Conservation (phyloP, 2,329 filamentous ascomycete species). For the Claviceps fusiformis region DNA sequence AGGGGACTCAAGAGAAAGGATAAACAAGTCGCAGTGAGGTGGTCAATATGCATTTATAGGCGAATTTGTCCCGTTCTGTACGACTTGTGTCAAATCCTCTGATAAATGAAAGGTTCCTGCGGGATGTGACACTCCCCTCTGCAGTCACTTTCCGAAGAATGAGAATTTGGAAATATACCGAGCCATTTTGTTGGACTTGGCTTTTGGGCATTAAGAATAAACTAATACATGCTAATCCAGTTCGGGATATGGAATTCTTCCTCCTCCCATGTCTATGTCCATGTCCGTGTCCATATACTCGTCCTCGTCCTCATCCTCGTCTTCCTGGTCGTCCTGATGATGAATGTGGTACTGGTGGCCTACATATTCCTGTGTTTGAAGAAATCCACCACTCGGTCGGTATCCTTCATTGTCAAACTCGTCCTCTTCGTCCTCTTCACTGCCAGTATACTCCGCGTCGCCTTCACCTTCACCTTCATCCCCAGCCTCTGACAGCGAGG, state of each 20-base stretch:
- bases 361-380: not conserved
- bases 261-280: conserved; percentile 1
- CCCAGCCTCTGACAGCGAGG: conserved; percentile 3
- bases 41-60: too few relatives aligned
- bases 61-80: too few relatives aligned
- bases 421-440: conserved; percentile 13
- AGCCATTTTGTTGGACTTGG: too few relatives aligned
- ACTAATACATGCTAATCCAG: conserved; percentile 5
- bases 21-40: too few relatives aligned
- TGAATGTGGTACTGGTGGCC: conserved; percentile 1
- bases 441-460: conserved; percentile 11
- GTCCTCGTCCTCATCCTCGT: conserved; percentile 2
- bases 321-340: conserved; percentile 7
- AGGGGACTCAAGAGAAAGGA: too few relatives aligned
- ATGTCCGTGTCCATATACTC: not conserved
- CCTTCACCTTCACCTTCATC: conserved; percentile 10
- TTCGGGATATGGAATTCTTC: conserved; percentile 7
- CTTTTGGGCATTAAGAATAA: too few relatives aligned
- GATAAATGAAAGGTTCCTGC: too few relatives aligned
- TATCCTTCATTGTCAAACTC: conserved; percentile 15
- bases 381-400: conserved; percentile 13
- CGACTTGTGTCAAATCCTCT: too few relatives aligned
- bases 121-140: too few relatives aligned
- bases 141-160: too few relatives aligned
- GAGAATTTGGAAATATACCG: too few relatives aligned